Percentiles rank a stretch among this genome's conserved stretches.
phyloP scores from a whole-genome alignment of 441 rosid species.

The Theobroma grandiflorum region DNA sequence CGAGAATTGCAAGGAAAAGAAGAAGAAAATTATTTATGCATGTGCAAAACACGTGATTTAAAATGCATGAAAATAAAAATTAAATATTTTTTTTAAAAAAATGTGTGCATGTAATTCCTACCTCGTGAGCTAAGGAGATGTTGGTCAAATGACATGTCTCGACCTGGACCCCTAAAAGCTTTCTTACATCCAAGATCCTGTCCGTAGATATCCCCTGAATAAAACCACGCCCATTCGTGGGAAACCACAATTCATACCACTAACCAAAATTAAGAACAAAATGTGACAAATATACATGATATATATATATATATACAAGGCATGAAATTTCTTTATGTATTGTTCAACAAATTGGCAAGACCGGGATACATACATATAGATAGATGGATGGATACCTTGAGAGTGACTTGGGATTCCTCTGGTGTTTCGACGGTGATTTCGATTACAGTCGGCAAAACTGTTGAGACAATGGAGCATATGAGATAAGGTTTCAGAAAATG shows the following conservation, averaged over 20 bases:
- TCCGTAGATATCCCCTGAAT: conserved; percentile 80
- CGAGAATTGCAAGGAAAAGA: too few relatives aligned
- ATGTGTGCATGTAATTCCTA: conserved; percentile 15
- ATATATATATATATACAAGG: too few relatives aligned
- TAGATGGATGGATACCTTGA: conserved; percentile 53
- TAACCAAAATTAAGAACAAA: neutral
- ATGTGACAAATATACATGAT: neutral
- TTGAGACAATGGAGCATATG: neutral
- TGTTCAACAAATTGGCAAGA: neutral
- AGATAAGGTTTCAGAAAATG: conserved; percentile 1
- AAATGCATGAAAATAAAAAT: neutral
- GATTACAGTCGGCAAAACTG: conserved; percentile 74
- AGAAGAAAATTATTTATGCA: too few relatives aligned
- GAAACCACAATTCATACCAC: too few relatives aligned
- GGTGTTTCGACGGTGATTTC: conserved; percentile 67
- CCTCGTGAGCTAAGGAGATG: conserved; percentile 74
- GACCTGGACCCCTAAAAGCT: conserved; percentile 70
- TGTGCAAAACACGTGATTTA: neutral
- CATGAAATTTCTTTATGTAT: too few relatives aligned
- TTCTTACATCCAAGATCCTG: conserved; percentile 76
- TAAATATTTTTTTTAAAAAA: neutral
- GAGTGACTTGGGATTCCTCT: conserved; percentile 67
- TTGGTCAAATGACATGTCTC: conserved; percentile 80
- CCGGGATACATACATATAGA: neutral
- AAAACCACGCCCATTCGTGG: neutral